A percentile compares a stretch with the other conserved stretches of the same genome.
phyloP scores from a whole-genome alignment of 2,329 filamentous ascomycete genomes.

The Beauveria asiatica region DNA sequence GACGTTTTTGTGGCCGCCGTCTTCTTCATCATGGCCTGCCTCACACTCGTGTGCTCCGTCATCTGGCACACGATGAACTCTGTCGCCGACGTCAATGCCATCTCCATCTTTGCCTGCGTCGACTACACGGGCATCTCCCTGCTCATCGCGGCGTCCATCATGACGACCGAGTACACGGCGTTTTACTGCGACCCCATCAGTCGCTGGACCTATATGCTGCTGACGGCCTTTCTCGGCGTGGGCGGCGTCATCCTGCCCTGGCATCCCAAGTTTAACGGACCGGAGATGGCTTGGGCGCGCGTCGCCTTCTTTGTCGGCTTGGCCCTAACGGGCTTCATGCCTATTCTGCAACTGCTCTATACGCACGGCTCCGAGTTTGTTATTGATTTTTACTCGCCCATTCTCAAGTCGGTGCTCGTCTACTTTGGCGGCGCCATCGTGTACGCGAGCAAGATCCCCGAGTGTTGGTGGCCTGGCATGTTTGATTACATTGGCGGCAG shows the following conservation, averaged over 20 bases:
- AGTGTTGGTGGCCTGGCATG: conserved; percentile 83
- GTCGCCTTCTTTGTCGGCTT: conserved; percentile 88
- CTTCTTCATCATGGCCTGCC: conserved; percentile 93
- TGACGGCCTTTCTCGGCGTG: conserved; percentile 73
- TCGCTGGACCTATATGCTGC: conserved; percentile 75
- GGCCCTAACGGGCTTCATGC: conserved; percentile 79
- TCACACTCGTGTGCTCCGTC: conserved; percentile 89
- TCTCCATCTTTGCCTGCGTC: conserved; percentile 94
- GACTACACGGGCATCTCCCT: conserved; percentile 97
- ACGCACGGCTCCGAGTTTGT: conserved; percentile 74
- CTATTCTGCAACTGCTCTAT: conserved; percentile 72
- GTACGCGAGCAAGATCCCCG: conserved; percentile 87
- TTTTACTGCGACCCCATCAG: conserved; percentile 95
- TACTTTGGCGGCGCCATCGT: conserved; percentile 79
- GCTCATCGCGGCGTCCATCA: conserved; percentile 89
- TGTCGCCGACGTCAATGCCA: conserved; percentile 78
- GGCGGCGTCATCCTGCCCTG: conserved; percentile 88
- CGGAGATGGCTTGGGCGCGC: conserved; percentile 86
- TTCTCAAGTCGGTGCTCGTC: conserved; percentile 76
- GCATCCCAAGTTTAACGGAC: conserved; percentile 89
- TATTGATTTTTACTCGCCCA: conserved; percentile 80
- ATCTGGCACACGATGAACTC: conserved; percentile 99
- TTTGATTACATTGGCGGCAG: conserved; percentile 95
- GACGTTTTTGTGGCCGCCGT: conserved; percentile 86
- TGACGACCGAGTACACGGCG: conserved; percentile 96